Percentiles rank a stretch among this genome's conserved stretches.
Conservation (phyloP, 2,329 filamentous ascomycete genomes). For the Tympanopsis confertula region DNA sequence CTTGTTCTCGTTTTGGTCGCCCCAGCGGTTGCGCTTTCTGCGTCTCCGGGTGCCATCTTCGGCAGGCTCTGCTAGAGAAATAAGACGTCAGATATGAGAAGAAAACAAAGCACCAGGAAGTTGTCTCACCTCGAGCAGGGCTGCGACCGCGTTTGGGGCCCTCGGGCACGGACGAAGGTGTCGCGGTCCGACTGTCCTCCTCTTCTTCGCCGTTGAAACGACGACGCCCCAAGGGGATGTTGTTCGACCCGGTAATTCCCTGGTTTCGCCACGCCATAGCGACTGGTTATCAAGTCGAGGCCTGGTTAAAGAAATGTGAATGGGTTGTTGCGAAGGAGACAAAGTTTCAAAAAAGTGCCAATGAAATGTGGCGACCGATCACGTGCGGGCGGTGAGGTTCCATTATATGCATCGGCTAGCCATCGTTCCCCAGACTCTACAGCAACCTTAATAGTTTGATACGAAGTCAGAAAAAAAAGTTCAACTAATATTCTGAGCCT, state of each 20-base stretch:
- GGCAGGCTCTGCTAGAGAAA: constrained; percentile 32
- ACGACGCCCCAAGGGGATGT: constrained; percentile 82
- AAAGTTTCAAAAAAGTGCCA: no score
- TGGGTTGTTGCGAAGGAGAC: no score
- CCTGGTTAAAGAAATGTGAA: no score
- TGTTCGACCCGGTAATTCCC: constrained; percentile 96
- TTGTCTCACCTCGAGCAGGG: constrained; percentile 61
- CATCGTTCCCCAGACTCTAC: no score
- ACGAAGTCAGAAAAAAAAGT: no score
- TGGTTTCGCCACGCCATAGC: constrained; percentile 63
- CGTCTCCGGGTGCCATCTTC: constrained; percentile 73
- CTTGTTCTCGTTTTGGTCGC: constrained; percentile 95
- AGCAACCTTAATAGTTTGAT: no score
- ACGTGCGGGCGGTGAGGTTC: no score
- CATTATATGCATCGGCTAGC: no score
- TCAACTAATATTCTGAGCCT: no score
- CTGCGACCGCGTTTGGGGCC: constrained; percentile 82
- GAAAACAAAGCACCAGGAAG: constrained; percentile 3
- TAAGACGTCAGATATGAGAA: constrained; percentile 11
- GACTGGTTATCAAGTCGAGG: no score
- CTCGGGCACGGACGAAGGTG: constrained; percentile 20
- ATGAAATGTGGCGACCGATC: no score
- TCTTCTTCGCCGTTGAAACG: constrained; percentile 63
- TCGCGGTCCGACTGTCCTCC: constrained; percentile 15
- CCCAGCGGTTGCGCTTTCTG: constrained; percentile 99